phyloP scores from a whole-genome alignment of 164 flowering plant genomes.

The Umbilicus rupestris region DNA sequence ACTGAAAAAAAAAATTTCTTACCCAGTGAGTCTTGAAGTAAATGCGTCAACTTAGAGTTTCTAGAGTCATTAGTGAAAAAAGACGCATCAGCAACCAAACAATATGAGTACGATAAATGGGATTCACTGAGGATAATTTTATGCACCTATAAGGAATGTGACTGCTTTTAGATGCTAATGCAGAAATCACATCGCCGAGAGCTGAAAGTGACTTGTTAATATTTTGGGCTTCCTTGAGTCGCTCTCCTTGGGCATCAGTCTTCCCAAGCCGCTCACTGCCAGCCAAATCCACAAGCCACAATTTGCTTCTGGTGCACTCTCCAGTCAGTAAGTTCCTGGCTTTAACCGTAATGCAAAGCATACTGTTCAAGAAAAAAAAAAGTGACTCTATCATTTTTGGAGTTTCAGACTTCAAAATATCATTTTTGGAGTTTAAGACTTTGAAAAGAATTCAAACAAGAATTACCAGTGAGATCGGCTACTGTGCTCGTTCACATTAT shows the following conservation, averaged over 20 bases:
- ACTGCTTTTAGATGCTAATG: conserved; percentile 69
- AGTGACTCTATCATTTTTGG: neutral
- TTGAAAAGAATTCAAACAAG: neutral
- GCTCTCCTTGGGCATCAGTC: conserved; percentile 81
- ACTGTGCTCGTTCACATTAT: conserved; percentile 29
- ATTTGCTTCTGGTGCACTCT: conserved; percentile 32
- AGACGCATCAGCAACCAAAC: neutral
- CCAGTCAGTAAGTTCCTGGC: conserved; percentile 33
- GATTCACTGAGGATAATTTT: neutral
- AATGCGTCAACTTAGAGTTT: conserved; percentile 80
- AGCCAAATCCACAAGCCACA: conserved; percentile 83
- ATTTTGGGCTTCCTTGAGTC: conserved; percentile 86
- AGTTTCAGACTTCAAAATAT: neutral
- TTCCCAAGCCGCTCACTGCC: conserved; percentile 87
- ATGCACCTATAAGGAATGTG: conserved; percentile 69
- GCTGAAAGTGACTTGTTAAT: conserved; percentile 87
- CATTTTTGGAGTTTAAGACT: too few relatives aligned
- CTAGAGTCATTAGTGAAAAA: conserved; percentile 21
- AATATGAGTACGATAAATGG: neutral
- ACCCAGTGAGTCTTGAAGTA: conserved; percentile 82
- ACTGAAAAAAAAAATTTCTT: conserved; percentile 2
- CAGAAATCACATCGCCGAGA: conserved; percentile 87
- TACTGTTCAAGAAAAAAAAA: conserved; percentile 12
- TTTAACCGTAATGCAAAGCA: conserved; percentile 26
- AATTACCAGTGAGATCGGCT: conserved; percentile 42